Conservation (phyloP, 306 rosid species). For the Cucurbita maxima region DNA sequence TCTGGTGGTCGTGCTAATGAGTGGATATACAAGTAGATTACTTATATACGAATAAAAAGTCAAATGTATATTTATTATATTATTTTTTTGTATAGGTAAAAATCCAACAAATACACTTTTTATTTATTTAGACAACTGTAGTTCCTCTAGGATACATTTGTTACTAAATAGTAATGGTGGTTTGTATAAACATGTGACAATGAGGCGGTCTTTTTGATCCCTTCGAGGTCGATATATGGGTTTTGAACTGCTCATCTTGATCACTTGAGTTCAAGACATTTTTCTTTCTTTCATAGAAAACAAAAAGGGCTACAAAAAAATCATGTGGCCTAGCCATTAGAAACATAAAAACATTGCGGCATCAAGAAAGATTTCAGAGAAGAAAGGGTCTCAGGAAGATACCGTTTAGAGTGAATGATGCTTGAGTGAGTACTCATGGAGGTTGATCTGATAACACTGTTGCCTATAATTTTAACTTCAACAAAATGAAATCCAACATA, state of each 20-base stretch:
- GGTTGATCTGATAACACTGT: too few species aligned
- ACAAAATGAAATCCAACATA: too few species aligned
- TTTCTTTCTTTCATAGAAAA: too few species aligned
- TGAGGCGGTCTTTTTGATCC: neutral
- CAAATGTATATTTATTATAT: neutral
- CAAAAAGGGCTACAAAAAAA: too few species aligned
- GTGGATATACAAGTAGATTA: conserved; percentile 73
- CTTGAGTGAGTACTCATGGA: too few species aligned
- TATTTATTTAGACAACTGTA: neutral
- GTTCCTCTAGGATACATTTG: neutral
- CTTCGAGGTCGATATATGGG: neutral
- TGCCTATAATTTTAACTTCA: too few species aligned
- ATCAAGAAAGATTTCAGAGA: too few species aligned
- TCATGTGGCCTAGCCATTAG: too few species aligned
- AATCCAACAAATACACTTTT: neutral
- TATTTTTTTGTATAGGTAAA: neutral
- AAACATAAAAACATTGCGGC: too few species aligned
- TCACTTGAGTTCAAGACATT: neutral
- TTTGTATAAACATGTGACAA: neutral
- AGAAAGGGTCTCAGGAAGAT: too few species aligned
- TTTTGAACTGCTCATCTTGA: neutral
- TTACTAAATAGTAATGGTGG: neutral
- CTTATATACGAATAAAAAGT: neutral
- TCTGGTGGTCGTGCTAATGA: conserved; percentile 84
- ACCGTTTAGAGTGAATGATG: too few species aligned